Base-by-base conservation (phyloP, 1,284 basidiomycete genomes). In the Boletus albobrunnescens region DNA sequence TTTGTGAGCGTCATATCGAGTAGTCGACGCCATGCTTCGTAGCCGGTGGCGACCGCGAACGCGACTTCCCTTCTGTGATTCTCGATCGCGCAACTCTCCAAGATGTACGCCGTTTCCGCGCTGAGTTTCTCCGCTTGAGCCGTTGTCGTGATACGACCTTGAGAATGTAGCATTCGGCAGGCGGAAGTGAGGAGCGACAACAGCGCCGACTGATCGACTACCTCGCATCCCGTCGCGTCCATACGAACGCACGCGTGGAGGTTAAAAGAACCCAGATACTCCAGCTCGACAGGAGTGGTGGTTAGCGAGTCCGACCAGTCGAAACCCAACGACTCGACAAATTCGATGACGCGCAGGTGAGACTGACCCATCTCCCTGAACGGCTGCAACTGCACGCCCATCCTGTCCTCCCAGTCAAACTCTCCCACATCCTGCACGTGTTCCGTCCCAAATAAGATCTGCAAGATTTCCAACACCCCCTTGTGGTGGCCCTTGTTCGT, bases 11-110 rank as follows among this genome's bases (percentile, higher is more conserved):
- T 79, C 57, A 92, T 83, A 66, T 94, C 89, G 47, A 95, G 73
- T 19, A 93, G 63, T 44, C 84, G 76, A 50, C 85, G 80, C 93
- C 93, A 96, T 0, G 92, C 77, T 49, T 87, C 82, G 59, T 91
- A 86, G 32, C 85, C 83, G 19, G 73, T 73, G 4, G 79, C 78
- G 32, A 85, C 75, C 9, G 91, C 86, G 61, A 85, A 77, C 10
- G 77, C 73, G 8, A 96, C 80, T 60, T 91, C 82, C 11, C 91
- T 80, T 24, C 89, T 79, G 64, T 92, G 87, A 57, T 96, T 97
- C 66, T 93, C 91, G 44, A 87, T 76, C 0, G 83, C 85, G 51
- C 91, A 88, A 46, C 87, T 89, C 59, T 87, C 80, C 51, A 95
- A 58, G 37, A 96, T 78, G 55, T 91, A 93, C 0, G 68, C 71